Percentiles rank a stretch among this genome's conserved stretches.
Conservation (phyloP, 1,284 basidiomycete genomes). For the Puccinia hordei region DNA sequence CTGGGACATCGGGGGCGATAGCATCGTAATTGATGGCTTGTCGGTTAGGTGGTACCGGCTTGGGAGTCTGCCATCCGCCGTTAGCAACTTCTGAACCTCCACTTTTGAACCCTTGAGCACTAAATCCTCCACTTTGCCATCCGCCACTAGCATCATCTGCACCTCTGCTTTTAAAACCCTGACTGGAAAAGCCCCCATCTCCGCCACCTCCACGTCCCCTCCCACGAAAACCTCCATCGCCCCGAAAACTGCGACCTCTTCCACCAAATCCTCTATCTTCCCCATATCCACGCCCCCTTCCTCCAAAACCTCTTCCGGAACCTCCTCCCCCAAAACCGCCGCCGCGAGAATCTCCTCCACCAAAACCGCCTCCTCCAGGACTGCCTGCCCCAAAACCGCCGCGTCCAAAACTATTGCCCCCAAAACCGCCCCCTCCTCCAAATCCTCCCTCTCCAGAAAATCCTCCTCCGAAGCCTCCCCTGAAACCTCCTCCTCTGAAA, state of each 20-base stretch:
- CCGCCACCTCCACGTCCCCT: neutral
- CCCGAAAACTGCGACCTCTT: neutral
- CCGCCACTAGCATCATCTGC: neutral
- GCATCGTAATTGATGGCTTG: constrained; percentile 1
- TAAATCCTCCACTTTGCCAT: neutral
- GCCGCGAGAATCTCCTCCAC: neutral
- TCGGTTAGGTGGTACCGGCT: neutral
- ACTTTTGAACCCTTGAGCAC: neutral
- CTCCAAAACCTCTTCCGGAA: neutral
- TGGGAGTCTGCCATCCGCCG: constrained; percentile 4
- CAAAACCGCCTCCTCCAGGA: neutral
- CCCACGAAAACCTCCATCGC: neutral
- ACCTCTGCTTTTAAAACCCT: neutral
- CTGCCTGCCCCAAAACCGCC: neutral
- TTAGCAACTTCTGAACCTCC: neutral
- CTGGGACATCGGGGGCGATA: neutral
- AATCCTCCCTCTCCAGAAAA: neutral
- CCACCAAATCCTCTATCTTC: neutral
- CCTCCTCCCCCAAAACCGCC: neutral
- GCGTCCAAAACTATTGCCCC: neutral
- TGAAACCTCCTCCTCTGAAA: neutral
- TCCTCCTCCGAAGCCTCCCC: neutral
- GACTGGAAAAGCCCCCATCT: neutral
- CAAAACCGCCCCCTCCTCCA: neutral
- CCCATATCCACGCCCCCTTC: neutral